Evolutionary conservation across 2,329 filamentous ascomycete genomes (phyloP).

Genomic region (Hypoxylon sp.): DNA sequence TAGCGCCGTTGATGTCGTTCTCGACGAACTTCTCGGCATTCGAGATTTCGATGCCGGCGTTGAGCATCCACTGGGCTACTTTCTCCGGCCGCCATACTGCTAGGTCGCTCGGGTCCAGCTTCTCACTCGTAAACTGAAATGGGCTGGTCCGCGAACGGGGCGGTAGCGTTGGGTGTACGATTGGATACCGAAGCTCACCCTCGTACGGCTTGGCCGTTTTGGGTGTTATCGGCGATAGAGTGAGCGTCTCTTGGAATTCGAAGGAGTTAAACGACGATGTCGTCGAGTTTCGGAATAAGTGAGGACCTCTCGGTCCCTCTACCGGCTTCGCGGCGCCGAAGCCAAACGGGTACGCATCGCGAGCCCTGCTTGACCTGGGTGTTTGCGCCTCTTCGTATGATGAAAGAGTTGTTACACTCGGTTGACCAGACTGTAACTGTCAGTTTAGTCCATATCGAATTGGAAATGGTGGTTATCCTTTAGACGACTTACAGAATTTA

Average conservation of each 20-base stretch:
- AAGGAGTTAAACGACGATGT: slow-evolving; percentile 62
- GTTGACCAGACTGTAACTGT: slow-evolving; percentile 69
- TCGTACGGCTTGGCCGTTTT: slow-evolving; percentile 62
- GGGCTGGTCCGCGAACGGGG: slow-evolving; percentile 52
- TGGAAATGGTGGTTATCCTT: background rate
- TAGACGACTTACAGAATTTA: slow-evolving; percentile 73
- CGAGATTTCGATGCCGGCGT: slow-evolving; percentile 80
- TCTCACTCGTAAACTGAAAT: slow-evolving; percentile 67
- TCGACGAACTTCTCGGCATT: slow-evolving; percentile 87
- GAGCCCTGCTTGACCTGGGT: slow-evolving; percentile 73
- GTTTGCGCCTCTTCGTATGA: slow-evolving; percentile 87
- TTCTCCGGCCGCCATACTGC: slow-evolving; percentile 78
- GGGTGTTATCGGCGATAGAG: slow-evolving; percentile 79
- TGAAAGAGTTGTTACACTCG: slow-evolving; percentile 86
- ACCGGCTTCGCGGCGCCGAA: slow-evolving; percentile 72
- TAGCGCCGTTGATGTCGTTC: slow-evolving; percentile 91
- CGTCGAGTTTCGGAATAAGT: slow-evolving; percentile 82
- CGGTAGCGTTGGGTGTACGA: slow-evolving; percentile 54
- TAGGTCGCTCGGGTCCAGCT: slow-evolving; percentile 70
- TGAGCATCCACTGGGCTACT: slow-evolving; percentile 88
- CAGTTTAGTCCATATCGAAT: slow-evolving; percentile 14
- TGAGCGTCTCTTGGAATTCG: slow-evolving; percentile 67
- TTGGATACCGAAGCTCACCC: slow-evolving; percentile 53
- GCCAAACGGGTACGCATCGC: slow-evolving; percentile 71
- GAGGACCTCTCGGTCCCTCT: slow-evolving; percentile 84